Conservation (phyloP, 768 basidiomycete genomes). For the Tricholoma hemisulphureum region DNA sequence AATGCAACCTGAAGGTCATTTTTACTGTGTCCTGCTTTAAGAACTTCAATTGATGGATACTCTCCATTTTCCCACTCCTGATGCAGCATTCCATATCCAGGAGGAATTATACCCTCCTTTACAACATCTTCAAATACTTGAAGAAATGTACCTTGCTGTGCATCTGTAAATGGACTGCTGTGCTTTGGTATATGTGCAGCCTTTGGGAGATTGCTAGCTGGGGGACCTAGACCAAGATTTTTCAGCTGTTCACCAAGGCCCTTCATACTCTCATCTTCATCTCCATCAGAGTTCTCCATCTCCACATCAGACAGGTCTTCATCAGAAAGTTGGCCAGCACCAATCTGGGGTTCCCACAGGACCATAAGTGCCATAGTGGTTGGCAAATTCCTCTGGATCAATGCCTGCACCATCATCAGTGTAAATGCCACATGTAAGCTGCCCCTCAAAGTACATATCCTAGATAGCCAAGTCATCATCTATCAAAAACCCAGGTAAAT, state of each 20-base stretch:
- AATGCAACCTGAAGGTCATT: conserved; percentile 1
- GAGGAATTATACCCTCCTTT: conserved; percentile 4
- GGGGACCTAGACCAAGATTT: background rate
- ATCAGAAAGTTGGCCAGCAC: too few species aligned
- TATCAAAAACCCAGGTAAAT: too few species aligned
- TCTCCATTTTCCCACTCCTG: conserved; percentile 15
- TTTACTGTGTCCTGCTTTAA: conserved; percentile 8
- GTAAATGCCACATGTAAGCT: too few species aligned
- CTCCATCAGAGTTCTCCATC: too few species aligned
- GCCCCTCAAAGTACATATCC: too few species aligned
- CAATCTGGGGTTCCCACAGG: too few species aligned
- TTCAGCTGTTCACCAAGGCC: background rate
- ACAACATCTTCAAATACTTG: conserved; percentile 1
- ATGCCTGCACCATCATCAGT: too few species aligned
- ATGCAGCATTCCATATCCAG: conserved; percentile 10
- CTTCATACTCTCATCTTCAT: background rate
- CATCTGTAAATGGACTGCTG: background rate
- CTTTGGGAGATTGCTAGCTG: conserved; percentile 14
- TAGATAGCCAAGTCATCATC: too few species aligned
- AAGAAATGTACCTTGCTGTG: background rate
- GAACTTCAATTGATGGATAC: conserved; percentile 11
- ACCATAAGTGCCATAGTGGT: too few species aligned
- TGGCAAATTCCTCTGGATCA: too few species aligned
- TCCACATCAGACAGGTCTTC: too few species aligned
- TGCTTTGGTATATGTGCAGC: conserved; percentile 27